Evolutionary conservation across 2,329 filamentous ascomycete species (phyloP).

Genomic region (Ploettnerulaceae sp.): DNA sequence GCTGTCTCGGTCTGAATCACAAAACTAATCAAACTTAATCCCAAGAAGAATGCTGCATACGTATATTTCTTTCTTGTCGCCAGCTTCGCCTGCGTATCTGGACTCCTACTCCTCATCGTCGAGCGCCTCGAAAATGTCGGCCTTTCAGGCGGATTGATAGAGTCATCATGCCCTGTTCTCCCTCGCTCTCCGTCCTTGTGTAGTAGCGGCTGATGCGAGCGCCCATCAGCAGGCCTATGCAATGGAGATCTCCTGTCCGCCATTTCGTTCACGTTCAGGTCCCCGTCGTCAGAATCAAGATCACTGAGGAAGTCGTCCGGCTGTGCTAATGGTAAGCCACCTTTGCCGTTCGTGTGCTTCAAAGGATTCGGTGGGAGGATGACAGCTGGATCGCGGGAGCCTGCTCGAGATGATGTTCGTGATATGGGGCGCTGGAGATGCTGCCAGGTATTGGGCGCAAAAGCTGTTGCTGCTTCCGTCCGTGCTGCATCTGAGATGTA

Average conservation of each 20-base stretch:
- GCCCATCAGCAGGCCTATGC: slow-evolving; percentile 36
- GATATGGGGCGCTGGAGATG: slow-evolving; percentile 21
- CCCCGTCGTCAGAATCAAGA: slow-evolving; percentile 21
- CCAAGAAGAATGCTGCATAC: slow-evolving; percentile 78
- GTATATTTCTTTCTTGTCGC: slow-evolving; percentile 79
- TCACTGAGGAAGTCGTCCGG: slow-evolving; percentile 8
- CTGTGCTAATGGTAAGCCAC: background rate
- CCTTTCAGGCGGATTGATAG: slow-evolving; percentile 19
- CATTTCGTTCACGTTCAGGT: slow-evolving; percentile 28
- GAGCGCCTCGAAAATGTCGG: slow-evolving; percentile 48
- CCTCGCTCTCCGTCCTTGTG: slow-evolving; percentile 33
- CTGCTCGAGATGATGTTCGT: slow-evolving; percentile 21
- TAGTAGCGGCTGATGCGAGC: slow-evolving; percentile 36
- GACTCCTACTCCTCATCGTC: slow-evolving; percentile 73
- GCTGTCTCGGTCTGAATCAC: slow-evolving; percentile 94
- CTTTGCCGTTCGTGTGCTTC: slow-evolving; percentile 16
- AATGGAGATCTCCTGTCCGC: slow-evolving; percentile 38
- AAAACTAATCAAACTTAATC: slow-evolving; percentile 80
- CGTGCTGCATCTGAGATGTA: slow-evolving; percentile 15
- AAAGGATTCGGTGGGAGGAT: slow-evolving; percentile 14
- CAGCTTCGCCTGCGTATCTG: slow-evolving; percentile 56
- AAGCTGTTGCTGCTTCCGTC: slow-evolving; percentile 4
- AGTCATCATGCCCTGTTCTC: slow-evolving; percentile 29
- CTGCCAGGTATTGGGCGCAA: slow-evolving; percentile 20
- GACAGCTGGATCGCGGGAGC: slow-evolving; percentile 16